phyloP scores from a whole-genome alignment of 1,284 basidiomycete species.

The Ustilago trichophora region DNA sequence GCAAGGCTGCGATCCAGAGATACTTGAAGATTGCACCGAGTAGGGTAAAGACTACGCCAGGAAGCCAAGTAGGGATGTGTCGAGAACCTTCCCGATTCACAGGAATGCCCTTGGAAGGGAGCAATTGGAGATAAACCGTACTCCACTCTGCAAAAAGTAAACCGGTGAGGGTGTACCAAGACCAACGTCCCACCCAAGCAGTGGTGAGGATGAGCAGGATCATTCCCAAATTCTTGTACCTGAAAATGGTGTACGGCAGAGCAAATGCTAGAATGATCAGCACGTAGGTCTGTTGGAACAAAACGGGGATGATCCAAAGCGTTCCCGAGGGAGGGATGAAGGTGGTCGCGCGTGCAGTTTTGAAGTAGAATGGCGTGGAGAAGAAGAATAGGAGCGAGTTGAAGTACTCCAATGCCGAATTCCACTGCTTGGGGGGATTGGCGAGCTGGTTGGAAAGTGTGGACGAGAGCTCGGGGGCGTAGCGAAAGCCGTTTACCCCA shows the following conservation, averaged over 20 bases:
- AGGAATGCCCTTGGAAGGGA: constrained; percentile 21
- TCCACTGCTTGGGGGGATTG: constrained; percentile 32
- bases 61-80: constrained; percentile 18
- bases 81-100: constrained; percentile 10
- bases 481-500: constrained; percentile 40
- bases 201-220: constrained; percentile 41
- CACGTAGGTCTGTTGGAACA: constrained; percentile 57
- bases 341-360: constrained; percentile 22
- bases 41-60: constrained; percentile 12
- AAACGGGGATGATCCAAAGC: constrained; percentile 48
- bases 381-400: constrained; percentile 51
- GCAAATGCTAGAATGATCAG: constrained; percentile 46
- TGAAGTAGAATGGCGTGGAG: constrained; percentile 29
- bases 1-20: constrained; percentile 45
- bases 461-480: constrained; percentile 19
- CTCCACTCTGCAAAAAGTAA: constrained; percentile 49
- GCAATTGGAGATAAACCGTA: constrained; percentile 37
- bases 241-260: constrained; percentile 43
- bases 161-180: constrained; percentile 57
- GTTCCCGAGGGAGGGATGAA: constrained; percentile 47
- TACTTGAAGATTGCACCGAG: constrained; percentile 52
- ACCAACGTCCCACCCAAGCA: constrained; percentile 53
- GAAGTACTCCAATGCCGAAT: constrained; percentile 45
- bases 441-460: constrained; percentile 40
- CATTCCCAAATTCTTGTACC: constrained; percentile 50